Conservation (phyloP, 371 early-diverging fungal species). For the Apophysomyces sp. region DNA sequence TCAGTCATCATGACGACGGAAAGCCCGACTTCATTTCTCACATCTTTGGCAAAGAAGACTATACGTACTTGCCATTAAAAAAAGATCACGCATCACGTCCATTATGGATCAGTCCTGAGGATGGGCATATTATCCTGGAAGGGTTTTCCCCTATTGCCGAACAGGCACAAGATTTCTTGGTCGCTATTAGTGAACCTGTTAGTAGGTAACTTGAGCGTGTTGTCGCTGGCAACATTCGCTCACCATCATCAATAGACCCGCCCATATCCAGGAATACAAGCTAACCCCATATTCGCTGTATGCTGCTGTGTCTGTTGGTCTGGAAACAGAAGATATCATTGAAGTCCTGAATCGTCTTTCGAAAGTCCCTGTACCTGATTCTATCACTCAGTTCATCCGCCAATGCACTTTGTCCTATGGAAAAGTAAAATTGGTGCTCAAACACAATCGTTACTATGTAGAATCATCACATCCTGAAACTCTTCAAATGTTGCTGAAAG, state of each 20-base stretch:
- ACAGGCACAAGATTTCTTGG: conserved; percentile 97
- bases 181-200: conserved; percentile 99
- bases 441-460: conserved; percentile 93
- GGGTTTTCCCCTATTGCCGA: conserved; percentile 93
- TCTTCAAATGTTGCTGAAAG: conserved; percentile 83
- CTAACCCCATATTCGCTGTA: conserved; percentile 98
- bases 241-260: conserved; percentile 67
- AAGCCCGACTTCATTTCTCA: conserved; percentile 55
- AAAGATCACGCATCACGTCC: conserved; percentile 87
- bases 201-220: conserved; percentile 60
- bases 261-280: conserved; percentile 97
- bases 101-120: conserved; percentile 94
- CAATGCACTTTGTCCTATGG: conserved; percentile 95
- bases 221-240: neutral
- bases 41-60: conserved; percentile 74
- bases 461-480: conserved; percentile 90
- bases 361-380: conserved; percentile 86
- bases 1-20: conserved; percentile 23
- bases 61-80: conserved; percentile 81
- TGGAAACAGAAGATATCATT: conserved; percentile 96
- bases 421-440: conserved; percentile 97
- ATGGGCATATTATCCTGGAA: conserved; percentile 95
- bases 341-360: conserved; percentile 91
- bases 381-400: conserved; percentile 85
- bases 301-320: conserved; percentile 99